These are phyloP conservation scores for Benincasa hispida DNA, from an alignment of 306 rosid genomes.

Conservation along the genomic window DNA sequence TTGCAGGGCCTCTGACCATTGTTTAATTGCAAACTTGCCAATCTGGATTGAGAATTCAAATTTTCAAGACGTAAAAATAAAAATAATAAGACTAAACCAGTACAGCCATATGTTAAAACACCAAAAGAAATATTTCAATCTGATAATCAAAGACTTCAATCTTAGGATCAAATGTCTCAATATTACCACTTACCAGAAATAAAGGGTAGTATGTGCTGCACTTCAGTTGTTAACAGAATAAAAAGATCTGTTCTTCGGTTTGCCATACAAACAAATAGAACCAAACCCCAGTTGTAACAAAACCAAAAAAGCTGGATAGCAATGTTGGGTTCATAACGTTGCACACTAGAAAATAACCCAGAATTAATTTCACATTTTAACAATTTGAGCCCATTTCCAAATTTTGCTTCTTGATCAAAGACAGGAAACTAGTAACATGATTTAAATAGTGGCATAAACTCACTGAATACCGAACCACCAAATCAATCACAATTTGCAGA, in stretches of 20 bases:
- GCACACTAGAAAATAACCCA: neutral
- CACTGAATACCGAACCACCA: neutral
- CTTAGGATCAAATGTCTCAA: neutral
- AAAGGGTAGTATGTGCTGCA: neutral
- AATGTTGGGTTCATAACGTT: neutral
- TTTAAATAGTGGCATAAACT: neutral
- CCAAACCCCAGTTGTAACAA: no score
- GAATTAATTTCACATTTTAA: neutral
- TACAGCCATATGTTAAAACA: neutral
- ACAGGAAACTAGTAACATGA: neutral
- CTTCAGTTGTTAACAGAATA: no score
- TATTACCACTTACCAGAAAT: neutral
- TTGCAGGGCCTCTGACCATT: constrained; percentile 51
- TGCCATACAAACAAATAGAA: no score
- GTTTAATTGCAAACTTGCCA: neutral
- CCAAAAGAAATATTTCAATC: neutral
- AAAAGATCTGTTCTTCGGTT: no score
- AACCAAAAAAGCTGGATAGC: no score
- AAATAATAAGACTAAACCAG: neutral
- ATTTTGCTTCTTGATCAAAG: neutral
- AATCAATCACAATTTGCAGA: neutral
- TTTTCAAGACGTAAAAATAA: neutral
- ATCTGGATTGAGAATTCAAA: neutral
- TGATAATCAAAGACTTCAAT: neutral
- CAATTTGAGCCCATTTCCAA: neutral